A percentile compares a stretch with the other conserved stretches of the same genome.
Conservation (phyloP, 805 yeast species). For the Metahyphopichia silvanorum region DNA sequence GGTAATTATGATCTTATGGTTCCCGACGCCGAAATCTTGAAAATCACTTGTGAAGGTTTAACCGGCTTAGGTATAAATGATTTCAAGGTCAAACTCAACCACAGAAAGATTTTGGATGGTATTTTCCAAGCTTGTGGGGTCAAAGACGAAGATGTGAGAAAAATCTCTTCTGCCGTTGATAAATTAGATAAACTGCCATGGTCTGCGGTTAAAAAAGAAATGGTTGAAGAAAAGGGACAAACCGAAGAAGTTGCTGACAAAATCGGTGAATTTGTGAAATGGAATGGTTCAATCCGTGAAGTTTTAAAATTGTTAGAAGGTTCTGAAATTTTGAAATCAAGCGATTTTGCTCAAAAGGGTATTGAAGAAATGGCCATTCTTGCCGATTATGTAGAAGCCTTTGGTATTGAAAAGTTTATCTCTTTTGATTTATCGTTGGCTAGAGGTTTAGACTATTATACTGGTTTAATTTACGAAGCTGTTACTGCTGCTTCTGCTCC, state of each 20-base stretch:
- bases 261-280: constrained; percentile 88
- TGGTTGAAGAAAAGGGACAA: constrained; percentile 88
- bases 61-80: constrained; percentile 79
- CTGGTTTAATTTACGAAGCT: constrained; percentile 95
- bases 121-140: constrained; percentile 95
- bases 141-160: constrained; percentile 88
- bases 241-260: constrained; percentile 87
- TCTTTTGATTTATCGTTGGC: constrained; percentile 94
- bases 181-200: constrained; percentile 94
- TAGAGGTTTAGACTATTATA: constrained; percentile 95
- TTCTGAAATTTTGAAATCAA: constrained; percentile 57
- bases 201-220: constrained; percentile 90
- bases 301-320: constrained; percentile 51
- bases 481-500: constrained; percentile 97
- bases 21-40: constrained; percentile 89
- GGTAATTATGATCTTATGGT: constrained; percentile 93
- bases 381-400: constrained; percentile 79
- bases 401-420: constrained; percentile 61
- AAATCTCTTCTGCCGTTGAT: constrained; percentile 92
- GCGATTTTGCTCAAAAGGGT: constrained; percentile 77
- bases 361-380: constrained; percentile 73
- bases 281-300: constrained; percentile 72
- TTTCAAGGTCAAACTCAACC: constrained; percentile 89
- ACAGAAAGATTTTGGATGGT: constrained; percentile 94
- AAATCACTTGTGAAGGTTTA: constrained; percentile 80